phyloP scores from a whole-genome alignment of 1,284 basidiomycete species.

The Pseudozyma sp. region DNA sequence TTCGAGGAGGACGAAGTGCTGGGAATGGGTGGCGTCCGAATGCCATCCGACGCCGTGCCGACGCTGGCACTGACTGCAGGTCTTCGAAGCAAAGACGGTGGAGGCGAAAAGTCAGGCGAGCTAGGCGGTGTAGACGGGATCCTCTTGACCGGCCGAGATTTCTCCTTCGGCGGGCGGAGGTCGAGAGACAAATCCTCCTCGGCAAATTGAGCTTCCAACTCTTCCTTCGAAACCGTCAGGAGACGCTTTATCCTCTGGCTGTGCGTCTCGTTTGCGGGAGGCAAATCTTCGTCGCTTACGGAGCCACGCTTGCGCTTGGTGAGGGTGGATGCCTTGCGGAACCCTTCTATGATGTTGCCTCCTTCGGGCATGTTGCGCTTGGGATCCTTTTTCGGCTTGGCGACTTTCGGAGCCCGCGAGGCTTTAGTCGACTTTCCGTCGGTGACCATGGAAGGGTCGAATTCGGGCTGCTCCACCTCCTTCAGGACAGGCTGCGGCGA shows the following conservation, averaged over 20 bases:
- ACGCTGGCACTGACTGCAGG: conserved; percentile 2
- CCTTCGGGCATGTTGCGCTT: conserved; percentile 58
- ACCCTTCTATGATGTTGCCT: conserved; percentile 39
- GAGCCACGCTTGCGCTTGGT: conserved; percentile 19
- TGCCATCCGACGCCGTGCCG: conserved; percentile 12
- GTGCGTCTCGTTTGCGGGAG: conserved; percentile 27
- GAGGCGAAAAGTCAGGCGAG: conserved; percentile 21
- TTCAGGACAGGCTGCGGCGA: conserved; percentile 84
- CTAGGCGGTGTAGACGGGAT: conserved; percentile 12
- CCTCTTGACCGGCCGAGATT: not conserved
- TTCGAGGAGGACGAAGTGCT: conserved; percentile 22
- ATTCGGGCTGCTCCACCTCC: conserved; percentile 73
- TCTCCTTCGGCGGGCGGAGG: conserved; percentile 8
- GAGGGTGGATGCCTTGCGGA: conserved; percentile 61
- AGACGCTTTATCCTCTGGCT: conserved; percentile 30
- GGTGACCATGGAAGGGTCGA: conserved; percentile 61
- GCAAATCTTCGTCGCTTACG: conserved; percentile 22
- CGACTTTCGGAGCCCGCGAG: conserved; percentile 23
- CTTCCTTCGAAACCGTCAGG: conserved; percentile 2
- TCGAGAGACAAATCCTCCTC: conserved; percentile 31
- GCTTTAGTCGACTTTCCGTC: conserved; percentile 25
- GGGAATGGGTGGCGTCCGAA: conserved; percentile 9
- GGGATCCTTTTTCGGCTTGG: conserved; percentile 58
- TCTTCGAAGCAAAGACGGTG: not conserved
- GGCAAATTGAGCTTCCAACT: conserved; percentile 13